Conservation (phyloP, 2,329 filamentous ascomycete species). For the Byssochlamys sp. region DNA sequence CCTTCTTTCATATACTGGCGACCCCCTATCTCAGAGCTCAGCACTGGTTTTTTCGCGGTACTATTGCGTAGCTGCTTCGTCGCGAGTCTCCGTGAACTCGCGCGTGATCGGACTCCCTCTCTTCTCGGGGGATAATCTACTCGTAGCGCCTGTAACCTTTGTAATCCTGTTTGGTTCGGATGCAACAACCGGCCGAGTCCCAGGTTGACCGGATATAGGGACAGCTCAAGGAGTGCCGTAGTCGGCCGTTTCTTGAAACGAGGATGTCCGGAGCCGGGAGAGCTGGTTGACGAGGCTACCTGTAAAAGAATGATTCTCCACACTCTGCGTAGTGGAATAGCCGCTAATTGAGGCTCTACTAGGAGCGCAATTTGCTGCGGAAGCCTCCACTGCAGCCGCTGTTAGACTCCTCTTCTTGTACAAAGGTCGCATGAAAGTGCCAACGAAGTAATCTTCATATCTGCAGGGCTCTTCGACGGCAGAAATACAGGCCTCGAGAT, state of each 20-base stretch:
- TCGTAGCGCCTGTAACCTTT: neutral
- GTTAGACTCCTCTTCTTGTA: conserved; percentile 31
- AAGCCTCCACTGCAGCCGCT: conserved; percentile 18
- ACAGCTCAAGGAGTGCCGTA: conserved; percentile 4
- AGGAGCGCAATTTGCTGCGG: conserved; percentile 12
- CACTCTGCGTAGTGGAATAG: neutral
- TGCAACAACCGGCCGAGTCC: neutral
- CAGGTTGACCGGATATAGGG: neutral
- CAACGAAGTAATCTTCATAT: conserved; percentile 33
- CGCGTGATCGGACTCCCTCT: conserved; percentile 1
- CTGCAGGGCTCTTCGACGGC: conserved; percentile 16
- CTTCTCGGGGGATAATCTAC: neutral
- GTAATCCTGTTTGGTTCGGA: neutral
- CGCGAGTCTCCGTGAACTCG: neutral
- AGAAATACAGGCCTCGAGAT: conserved; percentile 19
- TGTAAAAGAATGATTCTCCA: conserved; percentile 15
- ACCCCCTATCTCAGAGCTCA: conserved; percentile 24
- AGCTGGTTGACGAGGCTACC: conserved; percentile 16
- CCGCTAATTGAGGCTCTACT: conserved; percentile 1
- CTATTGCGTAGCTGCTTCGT: conserved; percentile 10
- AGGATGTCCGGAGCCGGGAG: conserved; percentile 16
- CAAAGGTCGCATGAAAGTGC: conserved; percentile 19
- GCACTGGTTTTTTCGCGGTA: conserved; percentile 27
- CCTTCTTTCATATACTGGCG: neutral
- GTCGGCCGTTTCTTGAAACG: conserved; percentile 8